Base-by-base conservation (phyloP, 129 eudicot species). In the Helichrysum umbraculigerum region DNA sequence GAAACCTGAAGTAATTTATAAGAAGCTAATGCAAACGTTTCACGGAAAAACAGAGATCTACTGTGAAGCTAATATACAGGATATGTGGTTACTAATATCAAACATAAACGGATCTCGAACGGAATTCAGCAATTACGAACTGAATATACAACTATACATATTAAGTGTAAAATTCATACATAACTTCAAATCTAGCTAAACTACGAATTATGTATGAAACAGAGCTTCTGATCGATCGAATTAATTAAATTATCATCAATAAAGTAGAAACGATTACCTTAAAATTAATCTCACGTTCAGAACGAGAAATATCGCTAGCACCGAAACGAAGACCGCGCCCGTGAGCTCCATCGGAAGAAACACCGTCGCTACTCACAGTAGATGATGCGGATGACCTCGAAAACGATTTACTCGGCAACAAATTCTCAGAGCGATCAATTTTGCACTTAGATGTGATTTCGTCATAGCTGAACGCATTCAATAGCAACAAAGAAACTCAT, bases 201-300 rank as follows among this genome's bases (percentile, higher is more conserved):
- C 9, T 56, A 10, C 42, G n/a, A 68, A 41, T 44, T 32, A 20
- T 25, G n/a, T 28, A 19, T 6, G 15, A 16, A 68, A 44, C 80
- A 42, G 75, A 80, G 76, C 58, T 17, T 60, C 28, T 34, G 66
- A 0, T 72, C 9, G 59, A 63, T 37, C 68, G 64, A 71, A 54
- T 32, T 34, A 71, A 54, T 32, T 34, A 37, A 79, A 37, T 79
- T 5, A 47, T 47, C 75, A 56, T 32, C 42, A 7, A 65, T 65
- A 65, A 15, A 6, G 11, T 39, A n/a, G 22, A 51, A 33, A 52
- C 62, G 47, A n/a, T 67, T 66, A 60, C 70, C 74, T 63, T 77
- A 25, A 83, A 87, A 85, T 86, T 82, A 20, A 86, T 72, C 82
- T 80, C 86, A 70, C 39, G 54, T 35, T 85, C 86, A 79, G 70